phyloP scores from a whole-genome alignment of 768 basidiomycete genomes.

The Dentipellis fragilis region DNA sequence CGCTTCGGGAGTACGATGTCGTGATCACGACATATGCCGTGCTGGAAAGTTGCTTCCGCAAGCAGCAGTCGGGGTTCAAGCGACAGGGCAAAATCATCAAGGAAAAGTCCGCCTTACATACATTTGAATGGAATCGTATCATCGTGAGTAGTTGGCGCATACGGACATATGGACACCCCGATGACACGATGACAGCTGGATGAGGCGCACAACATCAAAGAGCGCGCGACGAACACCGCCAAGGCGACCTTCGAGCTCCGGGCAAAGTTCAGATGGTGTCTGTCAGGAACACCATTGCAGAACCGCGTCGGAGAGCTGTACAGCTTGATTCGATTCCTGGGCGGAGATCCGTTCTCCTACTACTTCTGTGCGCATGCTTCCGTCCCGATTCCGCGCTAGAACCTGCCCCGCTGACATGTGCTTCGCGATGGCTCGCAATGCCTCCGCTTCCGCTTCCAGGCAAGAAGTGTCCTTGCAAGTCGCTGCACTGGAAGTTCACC shows the following conservation, averaged over 20 bases:
- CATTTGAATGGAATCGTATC: slow-evolving; percentile 76
- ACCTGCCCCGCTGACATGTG: background rate
- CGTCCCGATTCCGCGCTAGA: background rate
- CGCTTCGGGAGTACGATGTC: slow-evolving; percentile 80
- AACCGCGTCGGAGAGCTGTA: slow-evolving; percentile 99
- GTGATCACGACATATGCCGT: slow-evolving; percentile 84
- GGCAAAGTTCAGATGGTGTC: slow-evolving; percentile 82
- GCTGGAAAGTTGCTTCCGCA: slow-evolving; percentile 85
- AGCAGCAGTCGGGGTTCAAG: slow-evolving; percentile 89
- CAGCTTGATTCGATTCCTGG: slow-evolving; percentile 85
- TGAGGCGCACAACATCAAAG: slow-evolving; percentile 98
- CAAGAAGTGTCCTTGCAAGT: slow-evolving; percentile 90
- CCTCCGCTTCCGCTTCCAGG: slow-evolving; percentile 31
- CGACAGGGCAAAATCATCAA: slow-evolving; percentile 75
- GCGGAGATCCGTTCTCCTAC: slow-evolving; percentile 86
- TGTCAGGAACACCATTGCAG: slow-evolving; percentile 93
- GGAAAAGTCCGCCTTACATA: slow-evolving; percentile 80
- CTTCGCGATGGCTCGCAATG: background rate
- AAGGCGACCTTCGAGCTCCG: slow-evolving; percentile 91
- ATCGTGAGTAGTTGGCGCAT: slow-evolving; percentile 37
- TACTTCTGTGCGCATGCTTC: slow-evolving; percentile 65
- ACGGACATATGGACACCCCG: slow-evolving; percentile 1
- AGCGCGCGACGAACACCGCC: slow-evolving; percentile 87
- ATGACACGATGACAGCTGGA: slow-evolving; percentile 47
- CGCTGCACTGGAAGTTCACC: slow-evolving; percentile 87